These are phyloP conservation scores for Phylloporus scabripes DNA, from an alignment of 768 basidiomycete genomes.

Conservation along the genomic window DNA sequence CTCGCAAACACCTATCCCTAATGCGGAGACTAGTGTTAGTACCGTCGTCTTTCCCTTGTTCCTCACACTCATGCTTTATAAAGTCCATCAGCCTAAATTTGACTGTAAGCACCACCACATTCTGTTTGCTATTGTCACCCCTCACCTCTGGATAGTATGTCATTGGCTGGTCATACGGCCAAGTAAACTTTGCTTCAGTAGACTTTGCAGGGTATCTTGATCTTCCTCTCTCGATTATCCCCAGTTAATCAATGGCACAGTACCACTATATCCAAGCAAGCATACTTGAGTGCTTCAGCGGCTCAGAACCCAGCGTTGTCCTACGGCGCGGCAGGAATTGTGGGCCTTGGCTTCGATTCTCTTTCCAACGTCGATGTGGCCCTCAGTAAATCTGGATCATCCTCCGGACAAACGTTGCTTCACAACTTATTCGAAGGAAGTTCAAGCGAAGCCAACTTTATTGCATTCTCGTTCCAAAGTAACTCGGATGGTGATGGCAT, in stretches of 20 bases:
- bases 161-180: slow-evolving; percentile 71
- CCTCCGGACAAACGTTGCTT: slow-evolving; percentile 62
- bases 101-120: slow-evolving; percentile 38
- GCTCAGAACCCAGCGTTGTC: slow-evolving; percentile 70
- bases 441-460: slow-evolving; percentile 69
- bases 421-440: slow-evolving; percentile 72
- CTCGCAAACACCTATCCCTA: slow-evolving; percentile 42
- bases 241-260: slow-evolving; percentile 32
- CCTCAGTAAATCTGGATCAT: slow-evolving; percentile 52
- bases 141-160: slow-evolving; percentile 51
- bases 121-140: neutral
- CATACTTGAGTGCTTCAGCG: slow-evolving; percentile 55
- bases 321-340: slow-evolving; percentile 67
- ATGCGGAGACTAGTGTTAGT: slow-evolving; percentile 44
- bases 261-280: slow-evolving; percentile 61
- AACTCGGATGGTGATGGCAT: slow-evolving; percentile 50
- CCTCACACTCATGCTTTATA: slow-evolving; percentile 5
- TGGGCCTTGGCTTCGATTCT: slow-evolving; percentile 73
- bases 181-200: slow-evolving; percentile 55
- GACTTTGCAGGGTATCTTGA: slow-evolving; percentile 62
- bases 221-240: slow-evolving; percentile 4
- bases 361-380: slow-evolving; percentile 66
- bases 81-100: slow-evolving; percentile 53
- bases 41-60: neutral
- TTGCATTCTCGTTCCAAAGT: slow-evolving; percentile 70